These are phyloP conservation scores for Lactarius vividus DNA, from an alignment of 768 basidiomycete genomes.

Conservation along the genomic window DNA sequence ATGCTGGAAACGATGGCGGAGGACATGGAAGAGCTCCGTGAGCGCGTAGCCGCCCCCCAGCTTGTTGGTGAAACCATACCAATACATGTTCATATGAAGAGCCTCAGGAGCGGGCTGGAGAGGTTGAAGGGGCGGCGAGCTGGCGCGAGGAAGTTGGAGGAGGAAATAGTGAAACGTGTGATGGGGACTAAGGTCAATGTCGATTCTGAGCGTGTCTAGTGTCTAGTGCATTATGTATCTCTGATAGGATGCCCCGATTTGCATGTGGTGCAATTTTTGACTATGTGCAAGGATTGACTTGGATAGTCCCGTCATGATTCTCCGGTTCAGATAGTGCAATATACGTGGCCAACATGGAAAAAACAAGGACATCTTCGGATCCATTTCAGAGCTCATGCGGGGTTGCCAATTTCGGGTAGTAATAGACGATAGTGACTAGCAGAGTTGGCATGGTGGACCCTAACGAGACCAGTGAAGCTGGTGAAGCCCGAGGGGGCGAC, in stretches of 20 bases:
- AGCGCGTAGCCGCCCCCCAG: slow-evolving; percentile 67
- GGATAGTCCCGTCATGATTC: neutral
- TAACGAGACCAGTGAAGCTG: too few relatives aligned
- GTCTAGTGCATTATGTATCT: neutral
- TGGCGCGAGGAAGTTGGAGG: slow-evolving; percentile 49
- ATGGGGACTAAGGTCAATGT: slow-evolving; percentile 9
- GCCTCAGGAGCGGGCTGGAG: slow-evolving; percentile 61
- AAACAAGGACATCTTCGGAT: neutral
- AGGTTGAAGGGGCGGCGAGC: slow-evolving; percentile 56
- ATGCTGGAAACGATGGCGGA: slow-evolving; percentile 61
- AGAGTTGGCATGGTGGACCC: neutral
- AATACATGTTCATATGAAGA: slow-evolving; percentile 72
- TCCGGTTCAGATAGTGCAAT: neutral
- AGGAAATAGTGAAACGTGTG: slow-evolving; percentile 36
- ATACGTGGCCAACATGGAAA: neutral
- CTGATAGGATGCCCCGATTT: neutral
- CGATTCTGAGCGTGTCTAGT: neutral
- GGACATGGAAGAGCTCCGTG: slow-evolving; percentile 75
- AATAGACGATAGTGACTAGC: neutral
- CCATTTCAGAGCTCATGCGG: neutral
- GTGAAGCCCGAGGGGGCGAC: too few relatives aligned
- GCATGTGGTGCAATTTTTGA: neutral
- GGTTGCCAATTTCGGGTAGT: neutral
- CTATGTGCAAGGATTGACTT: neutral
- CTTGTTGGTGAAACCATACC: slow-evolving; percentile 59